Evolutionary conservation across 208 protist species (phyloP).

Genomic region (Leishmania lainsoni): DNA sequence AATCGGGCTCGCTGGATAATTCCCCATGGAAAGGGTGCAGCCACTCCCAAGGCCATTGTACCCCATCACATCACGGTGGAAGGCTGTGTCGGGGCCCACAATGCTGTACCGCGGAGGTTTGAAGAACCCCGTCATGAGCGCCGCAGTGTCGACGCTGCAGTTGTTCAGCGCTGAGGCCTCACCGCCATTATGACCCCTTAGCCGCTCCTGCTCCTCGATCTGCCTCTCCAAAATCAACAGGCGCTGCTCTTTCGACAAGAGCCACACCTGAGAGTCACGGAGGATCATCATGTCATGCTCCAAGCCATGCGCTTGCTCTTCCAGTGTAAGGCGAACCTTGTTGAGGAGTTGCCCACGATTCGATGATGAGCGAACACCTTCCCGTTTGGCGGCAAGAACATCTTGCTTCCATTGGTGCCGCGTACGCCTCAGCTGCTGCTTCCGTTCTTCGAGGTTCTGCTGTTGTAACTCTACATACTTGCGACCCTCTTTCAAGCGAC

Average conservation of each 20-base stretch:
- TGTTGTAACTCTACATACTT: constrained; percentile 63
- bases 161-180: constrained; percentile 34
- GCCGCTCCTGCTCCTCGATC: constrained; percentile 62
- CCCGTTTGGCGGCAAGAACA: constrained; percentile 69
- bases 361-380: constrained; percentile 75
- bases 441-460: constrained; percentile 61
- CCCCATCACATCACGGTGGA: constrained; percentile 15
- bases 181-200: constrained; percentile 17
- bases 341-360: constrained; percentile 71
- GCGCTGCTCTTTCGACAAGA: constrained; percentile 76
- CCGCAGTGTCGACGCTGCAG: constrained; percentile 53
- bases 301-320: constrained; percentile 61
- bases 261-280: constrained; percentile 72
- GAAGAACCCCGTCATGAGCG: constrained; percentile 63
- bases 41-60: constrained; percentile 10
- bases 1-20: constrained; percentile 38
- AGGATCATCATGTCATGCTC: constrained; percentile 74
- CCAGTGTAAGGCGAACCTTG: constrained; percentile 57
- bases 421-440: constrained; percentile 53
- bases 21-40: constrained; percentile 18
- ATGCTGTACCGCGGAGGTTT: constrained; percentile 39
- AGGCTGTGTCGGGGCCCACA: not conserved
- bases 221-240: constrained; percentile 67
- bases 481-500: constrained; percentile 49
- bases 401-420: constrained; percentile 84